phyloP scores from a whole-genome alignment of 2,329 filamentous ascomycete species.

The Penicillium sp. region DNA sequence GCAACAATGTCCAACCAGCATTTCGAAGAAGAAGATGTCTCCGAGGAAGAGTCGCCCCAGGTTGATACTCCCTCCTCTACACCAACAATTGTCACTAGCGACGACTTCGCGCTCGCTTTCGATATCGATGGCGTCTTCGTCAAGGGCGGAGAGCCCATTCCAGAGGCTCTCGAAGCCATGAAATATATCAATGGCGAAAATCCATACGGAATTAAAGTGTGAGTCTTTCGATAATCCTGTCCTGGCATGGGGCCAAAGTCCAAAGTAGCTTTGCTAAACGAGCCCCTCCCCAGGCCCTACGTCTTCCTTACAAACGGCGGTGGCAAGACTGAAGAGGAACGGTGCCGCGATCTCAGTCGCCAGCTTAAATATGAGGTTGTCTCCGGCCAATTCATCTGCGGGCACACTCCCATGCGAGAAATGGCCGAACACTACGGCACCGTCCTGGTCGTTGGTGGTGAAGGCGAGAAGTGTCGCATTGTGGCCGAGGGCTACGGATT shows the following conservation, averaged over 20 bases:
- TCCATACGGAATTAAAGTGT: conserved; percentile 79
- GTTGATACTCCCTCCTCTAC: conserved; percentile 31
- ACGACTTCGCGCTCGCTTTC: too few species aligned
- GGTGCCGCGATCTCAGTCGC: too few species aligned
- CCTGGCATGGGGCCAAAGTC: neutral
- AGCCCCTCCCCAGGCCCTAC: conserved; percentile 63
- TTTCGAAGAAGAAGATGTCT: conserved; percentile 48
- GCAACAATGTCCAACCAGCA: conserved; percentile 55
- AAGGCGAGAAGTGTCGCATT: conserved; percentile 80
- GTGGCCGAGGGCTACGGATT: conserved; percentile 92
- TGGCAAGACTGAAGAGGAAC: conserved; percentile 87
- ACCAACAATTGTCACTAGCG: conserved; percentile 35
- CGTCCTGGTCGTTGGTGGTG: conserved; percentile 74
- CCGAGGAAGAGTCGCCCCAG: conserved; percentile 33
- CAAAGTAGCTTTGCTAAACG: conserved; percentile 21
- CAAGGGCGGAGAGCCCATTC: conserved; percentile 76
- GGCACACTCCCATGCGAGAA: too few species aligned
- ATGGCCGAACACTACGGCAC: conserved; percentile 77
- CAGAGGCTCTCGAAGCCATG: conserved; percentile 86
- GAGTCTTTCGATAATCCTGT: conserved; percentile 40
- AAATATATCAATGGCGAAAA: conserved; percentile 88
- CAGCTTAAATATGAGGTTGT: too few species aligned
- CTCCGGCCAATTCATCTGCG: too few species aligned
- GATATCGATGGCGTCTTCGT: conserved; percentile 85
- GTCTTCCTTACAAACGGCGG: conserved; percentile 95